A percentile compares a stretch with the other conserved stretches of the same genome.
Conservation (phyloP, 1,139 yeast genomes). For the Yamadazyma sp. region DNA sequence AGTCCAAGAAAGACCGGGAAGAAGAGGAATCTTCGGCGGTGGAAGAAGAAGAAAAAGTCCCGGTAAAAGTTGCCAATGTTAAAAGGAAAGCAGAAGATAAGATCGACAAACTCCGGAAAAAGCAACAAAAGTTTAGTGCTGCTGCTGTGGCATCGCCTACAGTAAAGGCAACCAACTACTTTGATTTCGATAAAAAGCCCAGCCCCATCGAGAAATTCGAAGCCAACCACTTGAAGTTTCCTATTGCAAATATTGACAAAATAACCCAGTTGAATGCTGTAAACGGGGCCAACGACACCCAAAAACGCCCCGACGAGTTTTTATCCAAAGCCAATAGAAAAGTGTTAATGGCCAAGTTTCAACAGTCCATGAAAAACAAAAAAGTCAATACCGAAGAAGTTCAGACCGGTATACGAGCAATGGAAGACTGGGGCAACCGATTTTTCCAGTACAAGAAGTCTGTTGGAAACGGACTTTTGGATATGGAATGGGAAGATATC, state of each 20-base stretch:
- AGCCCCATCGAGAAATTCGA: neutral
- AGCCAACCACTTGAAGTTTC: slow-evolving; percentile 4
- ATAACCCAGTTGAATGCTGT: slow-evolving; percentile 1
- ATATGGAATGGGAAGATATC: slow-evolving; percentile 49
- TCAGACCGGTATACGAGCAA: slow-evolving; percentile 25
- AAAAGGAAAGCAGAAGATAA: slow-evolving; percentile 6
- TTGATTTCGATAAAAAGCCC: slow-evolving; percentile 7
- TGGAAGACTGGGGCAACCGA: slow-evolving; percentile 34
- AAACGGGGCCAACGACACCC: neutral
- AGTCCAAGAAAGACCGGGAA: slow-evolving; percentile 26
- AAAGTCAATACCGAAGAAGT: slow-evolving; percentile 18
- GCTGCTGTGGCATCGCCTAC: slow-evolving; percentile 13
- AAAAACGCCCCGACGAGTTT: slow-evolving; percentile 6
- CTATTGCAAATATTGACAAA: slow-evolving; percentile 2
- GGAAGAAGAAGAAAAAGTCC: slow-evolving; percentile 1
- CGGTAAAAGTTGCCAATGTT: slow-evolving; percentile 3
- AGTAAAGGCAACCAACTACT: slow-evolving; percentile 7
- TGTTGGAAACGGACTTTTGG: slow-evolving; percentile 38
- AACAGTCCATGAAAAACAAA: slow-evolving; percentile 5
- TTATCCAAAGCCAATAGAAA: slow-evolving; percentile 5
- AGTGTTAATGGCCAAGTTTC: slow-evolving; percentile 5
- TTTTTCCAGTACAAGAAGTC: slow-evolving; percentile 43
- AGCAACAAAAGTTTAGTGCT: slow-evolving; percentile 8
- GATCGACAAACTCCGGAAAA: slow-evolving; percentile 14
- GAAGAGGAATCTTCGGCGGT: slow-evolving; percentile 19